Percentiles rank a stretch among this genome's conserved stretches.
Evolutionary conservation across 192 early-diverging fungal species (phyloP).

Genomic region (Linnemannia elongata): DNA sequence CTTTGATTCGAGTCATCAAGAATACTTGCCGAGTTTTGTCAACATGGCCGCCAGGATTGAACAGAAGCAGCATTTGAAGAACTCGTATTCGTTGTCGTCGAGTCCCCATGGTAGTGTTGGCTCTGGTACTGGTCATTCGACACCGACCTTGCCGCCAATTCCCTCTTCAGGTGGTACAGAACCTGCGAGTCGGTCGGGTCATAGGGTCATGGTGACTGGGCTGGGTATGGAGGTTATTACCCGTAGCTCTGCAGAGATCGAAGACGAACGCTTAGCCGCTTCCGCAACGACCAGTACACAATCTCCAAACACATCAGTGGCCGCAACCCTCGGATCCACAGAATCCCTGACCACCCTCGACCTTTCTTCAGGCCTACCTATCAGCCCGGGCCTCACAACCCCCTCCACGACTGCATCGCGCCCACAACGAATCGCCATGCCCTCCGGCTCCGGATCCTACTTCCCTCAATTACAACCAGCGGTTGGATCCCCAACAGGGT

Average conservation of each 20-base stretch:
- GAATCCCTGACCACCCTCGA: neutral
- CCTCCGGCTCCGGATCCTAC: neutral
- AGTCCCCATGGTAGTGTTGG: neutral
- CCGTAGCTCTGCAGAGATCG: neutral
- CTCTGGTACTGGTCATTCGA: neutral
- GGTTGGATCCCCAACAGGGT: neutral
- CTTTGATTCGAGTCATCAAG: slow-evolving; percentile 31
- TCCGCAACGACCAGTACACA: too few species aligned
- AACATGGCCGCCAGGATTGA: slow-evolving; percentile 37
- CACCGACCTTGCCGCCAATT: neutral
- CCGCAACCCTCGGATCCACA: neutral
- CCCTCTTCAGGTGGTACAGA: neutral
- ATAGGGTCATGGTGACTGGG: neutral
- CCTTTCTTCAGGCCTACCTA: neutral
- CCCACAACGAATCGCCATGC: neutral
- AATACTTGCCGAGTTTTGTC: slow-evolving; percentile 35
- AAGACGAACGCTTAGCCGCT: neutral
- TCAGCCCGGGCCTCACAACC: neutral
- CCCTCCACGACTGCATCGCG: neutral
- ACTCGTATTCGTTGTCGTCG: neutral
- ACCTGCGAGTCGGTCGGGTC: neutral
- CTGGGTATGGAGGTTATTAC: slow-evolving; percentile 4
- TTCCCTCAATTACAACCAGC: neutral
- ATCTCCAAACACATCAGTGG: too few species aligned
- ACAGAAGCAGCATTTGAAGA: slow-evolving; percentile 3